Evolutionary conservation across 495 filamentous ascomycete genomes (phyloP), one percentile per base, ranked within the genome.

Genomic region (Penicillium cataractarum): DNA sequence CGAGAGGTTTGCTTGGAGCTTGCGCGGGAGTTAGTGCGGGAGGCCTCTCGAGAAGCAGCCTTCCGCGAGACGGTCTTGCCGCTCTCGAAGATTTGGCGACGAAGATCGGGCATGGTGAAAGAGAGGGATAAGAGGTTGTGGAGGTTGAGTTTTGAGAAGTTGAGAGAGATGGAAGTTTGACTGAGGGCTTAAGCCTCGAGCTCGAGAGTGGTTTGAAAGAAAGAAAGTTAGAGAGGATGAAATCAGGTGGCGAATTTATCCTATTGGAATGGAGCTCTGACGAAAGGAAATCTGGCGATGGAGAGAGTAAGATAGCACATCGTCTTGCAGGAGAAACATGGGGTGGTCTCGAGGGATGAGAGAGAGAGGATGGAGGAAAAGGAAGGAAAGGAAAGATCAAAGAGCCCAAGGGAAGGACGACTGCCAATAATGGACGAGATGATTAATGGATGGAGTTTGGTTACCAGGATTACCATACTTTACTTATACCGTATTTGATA

Each of bases 61-160:
- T 97, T 97, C 71, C 89, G 87, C 37, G 95, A 97, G 53, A 95
- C 83, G 37, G 94, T 99, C 81, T 99, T 99, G 72, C 88, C 87
- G 78, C 89, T 91, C 80, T 93, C 90, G 12, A 81, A 68, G 35
- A 90, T 92, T 73, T 91, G 91, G 71, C 93, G 88, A 68, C 91
- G 86, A 57, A 97, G 84, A 68, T 82, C 79, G 22, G 77, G 79
- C 79, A 81, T 81, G 58, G 17, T 74, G 61, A 54, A 24, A 29
- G 61, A 26, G 37, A 33, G 10, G 29, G 65, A 62, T 57, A 59
- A 53, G 61, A 62, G 24, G 55, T 33, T 27, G 55, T 63, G 31
- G 59, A 57, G 26, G 62, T 56, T 59, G 62, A 27, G 46, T 21
- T 29, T 24, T 40, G 21, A 40, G 17, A 26, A 40, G 53, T 39